Conservation (phyloP, 176 grass and related monocot species). For the Aechmea fasciata region DNA sequence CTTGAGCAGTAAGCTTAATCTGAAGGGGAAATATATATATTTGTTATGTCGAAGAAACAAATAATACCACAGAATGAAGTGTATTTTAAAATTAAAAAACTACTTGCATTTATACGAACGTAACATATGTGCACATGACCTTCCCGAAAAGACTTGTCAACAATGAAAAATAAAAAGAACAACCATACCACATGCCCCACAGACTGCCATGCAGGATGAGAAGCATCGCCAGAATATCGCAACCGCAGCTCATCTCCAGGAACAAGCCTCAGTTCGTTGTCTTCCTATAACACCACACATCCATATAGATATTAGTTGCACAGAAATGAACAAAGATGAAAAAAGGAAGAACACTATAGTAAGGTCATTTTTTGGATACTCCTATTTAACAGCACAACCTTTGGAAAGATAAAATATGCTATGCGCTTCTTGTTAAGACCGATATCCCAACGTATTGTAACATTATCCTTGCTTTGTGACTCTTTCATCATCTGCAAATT, state of each 20-base stretch:
- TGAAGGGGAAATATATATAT: conserved; percentile 19
- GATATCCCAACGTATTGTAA: conserved; percentile 92
- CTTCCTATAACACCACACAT: conserved; percentile 59
- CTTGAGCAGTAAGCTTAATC: conserved; percentile 98
- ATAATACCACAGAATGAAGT: no score
- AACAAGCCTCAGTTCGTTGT: conserved; percentile 98
- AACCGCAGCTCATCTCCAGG: conserved; percentile 97
- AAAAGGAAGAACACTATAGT: conserved; percentile 7
- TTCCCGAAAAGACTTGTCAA: not conserved
- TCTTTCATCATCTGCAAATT: conserved; percentile 95
- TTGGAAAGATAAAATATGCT: conserved; percentile 98
- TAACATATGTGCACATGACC: not conserved
- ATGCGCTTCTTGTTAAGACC: conserved; percentile 97
- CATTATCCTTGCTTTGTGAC: conserved; percentile 97
- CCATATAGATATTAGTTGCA: conserved; percentile 2
- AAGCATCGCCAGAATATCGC: conserved; percentile 77
- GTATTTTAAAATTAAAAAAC: no score
- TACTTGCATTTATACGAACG: no score
- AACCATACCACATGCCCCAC: conserved; percentile 93
- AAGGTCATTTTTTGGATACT: not conserved
- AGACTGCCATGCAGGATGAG: conserved; percentile 97
- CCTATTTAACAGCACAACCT: conserved; percentile 33
- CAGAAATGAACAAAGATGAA: not conserved
- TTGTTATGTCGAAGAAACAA: no score
- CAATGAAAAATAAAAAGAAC: not conserved